Evolutionary conservation across 2,329 filamentous ascomycete species (phyloP).

Genomic region (Phyllosticta ampelicida): DNA sequence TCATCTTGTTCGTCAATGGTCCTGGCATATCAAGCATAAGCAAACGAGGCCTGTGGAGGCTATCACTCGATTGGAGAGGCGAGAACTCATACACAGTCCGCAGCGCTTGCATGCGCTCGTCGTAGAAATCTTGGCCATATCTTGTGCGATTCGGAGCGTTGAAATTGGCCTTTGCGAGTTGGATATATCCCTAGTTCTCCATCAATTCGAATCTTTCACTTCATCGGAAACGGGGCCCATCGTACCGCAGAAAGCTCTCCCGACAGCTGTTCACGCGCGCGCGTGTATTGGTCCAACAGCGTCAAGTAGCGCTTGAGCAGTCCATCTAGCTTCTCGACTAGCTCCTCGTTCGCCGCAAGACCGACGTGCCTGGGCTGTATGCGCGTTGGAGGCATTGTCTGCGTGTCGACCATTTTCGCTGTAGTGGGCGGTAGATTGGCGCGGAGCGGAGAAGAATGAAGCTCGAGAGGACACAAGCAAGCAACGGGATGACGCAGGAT

Average conservation of each 20-base stretch:
- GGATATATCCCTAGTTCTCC: slow-evolving; percentile 31
- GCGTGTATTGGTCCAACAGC: slow-evolving; percentile 56
- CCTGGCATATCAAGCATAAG: slow-evolving; percentile 18
- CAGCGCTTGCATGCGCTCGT: slow-evolving; percentile 59
- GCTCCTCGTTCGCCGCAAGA: slow-evolving; percentile 11
- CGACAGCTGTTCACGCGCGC: slow-evolving; percentile 45
- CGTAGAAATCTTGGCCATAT: slow-evolving; percentile 62
- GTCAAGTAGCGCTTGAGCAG: slow-evolving; percentile 56
- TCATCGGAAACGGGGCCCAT: background rate
- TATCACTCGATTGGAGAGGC: slow-evolving; percentile 9
- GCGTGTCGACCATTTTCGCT: background rate
- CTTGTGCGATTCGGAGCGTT: slow-evolving; percentile 50
- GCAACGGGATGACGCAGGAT: background rate
- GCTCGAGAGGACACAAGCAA: background rate
- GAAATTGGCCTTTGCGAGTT: slow-evolving; percentile 67
- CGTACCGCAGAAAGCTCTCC: slow-evolving; percentile 44
- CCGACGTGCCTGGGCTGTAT: background rate
- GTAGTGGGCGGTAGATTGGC: background rate
- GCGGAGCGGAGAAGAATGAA: background rate
- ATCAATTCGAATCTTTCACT: background rate
- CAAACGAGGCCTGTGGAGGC: slow-evolving; percentile 4
- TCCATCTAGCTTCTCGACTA: slow-evolving; percentile 44
- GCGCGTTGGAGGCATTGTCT: background rate
- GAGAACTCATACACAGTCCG: slow-evolving; percentile 33
- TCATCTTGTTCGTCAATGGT: background rate